Percentiles rank a stretch among this genome's conserved stretches.
Conservation (phyloP, 1,284 basidiomycete genomes). For the Apiotrichum montevideense region DNA sequence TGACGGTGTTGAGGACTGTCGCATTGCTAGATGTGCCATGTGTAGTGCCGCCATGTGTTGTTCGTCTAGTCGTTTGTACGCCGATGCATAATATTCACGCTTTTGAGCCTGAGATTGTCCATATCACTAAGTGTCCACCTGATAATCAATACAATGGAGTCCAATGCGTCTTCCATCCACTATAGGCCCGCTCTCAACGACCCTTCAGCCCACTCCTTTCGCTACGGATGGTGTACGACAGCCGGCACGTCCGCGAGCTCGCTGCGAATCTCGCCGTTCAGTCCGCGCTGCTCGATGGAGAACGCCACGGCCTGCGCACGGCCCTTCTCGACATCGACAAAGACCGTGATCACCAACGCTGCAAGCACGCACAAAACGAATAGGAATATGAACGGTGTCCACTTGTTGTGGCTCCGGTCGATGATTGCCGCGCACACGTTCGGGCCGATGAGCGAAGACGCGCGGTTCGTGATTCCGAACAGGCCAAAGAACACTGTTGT, state of each 20-base stretch:
- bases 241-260: neutral
- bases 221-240: no score
- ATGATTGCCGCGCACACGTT: constrained; percentile 77
- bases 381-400: constrained; percentile 68
- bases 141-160: no score
- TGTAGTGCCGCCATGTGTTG: no score
- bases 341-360: constrained; percentile 61
- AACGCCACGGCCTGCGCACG: constrained; percentile 56
- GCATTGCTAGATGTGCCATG: no score
- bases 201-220: no score
- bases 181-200: no score
- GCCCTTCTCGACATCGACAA: constrained; percentile 62
- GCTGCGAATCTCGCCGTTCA: constrained; percentile 11
- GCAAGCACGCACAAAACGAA: constrained; percentile 62
- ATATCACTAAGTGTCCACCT: no score
- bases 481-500: constrained; percentile 63
- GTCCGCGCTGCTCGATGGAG: constrained; percentile 21
- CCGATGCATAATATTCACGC: no score
- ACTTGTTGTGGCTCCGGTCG: constrained; percentile 38
- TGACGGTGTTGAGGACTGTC: no score
- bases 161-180: no score
- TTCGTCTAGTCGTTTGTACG: no score
- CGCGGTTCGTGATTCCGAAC: constrained; percentile 76
- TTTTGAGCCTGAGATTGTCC: no score
- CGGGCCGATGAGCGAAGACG: constrained; percentile 71